Evolutionary conservation across 1,284 basidiomycete genomes (phyloP).

Genomic region (Pholiota adiposa): DNA sequence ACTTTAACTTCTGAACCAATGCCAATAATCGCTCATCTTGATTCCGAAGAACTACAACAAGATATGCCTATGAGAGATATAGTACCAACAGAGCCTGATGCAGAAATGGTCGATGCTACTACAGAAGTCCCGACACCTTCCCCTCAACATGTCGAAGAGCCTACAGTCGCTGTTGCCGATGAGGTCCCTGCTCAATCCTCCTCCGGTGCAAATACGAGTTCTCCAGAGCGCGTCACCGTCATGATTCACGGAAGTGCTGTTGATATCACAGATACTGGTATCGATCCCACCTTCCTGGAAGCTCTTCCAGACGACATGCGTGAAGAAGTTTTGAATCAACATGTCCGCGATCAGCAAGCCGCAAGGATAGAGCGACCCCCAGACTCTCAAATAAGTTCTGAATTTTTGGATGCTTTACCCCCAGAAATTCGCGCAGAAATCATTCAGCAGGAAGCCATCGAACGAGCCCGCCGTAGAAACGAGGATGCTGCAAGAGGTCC

Average conservation of each 20-base stretch:
- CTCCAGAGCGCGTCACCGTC: constrained; percentile 72
- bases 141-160: constrained; percentile 19
- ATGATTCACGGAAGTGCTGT: constrained; percentile 92
- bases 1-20: not conserved
- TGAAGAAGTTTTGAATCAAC: constrained; percentile 97
- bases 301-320: constrained; percentile 99
- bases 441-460: constrained; percentile 90
- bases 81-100: constrained; percentile 35
- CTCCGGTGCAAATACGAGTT: constrained; percentile 25
- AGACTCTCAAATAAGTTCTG: constrained; percentile 89
- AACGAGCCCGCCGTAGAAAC: constrained; percentile 68
- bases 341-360: constrained; percentile 89
- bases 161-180: constrained; percentile 8
- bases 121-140: constrained; percentile 25
- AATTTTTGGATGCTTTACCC: constrained; percentile 96
- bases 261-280: constrained; percentile 98
- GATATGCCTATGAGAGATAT: constrained; percentile 35
- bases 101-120: constrained; percentile 45
- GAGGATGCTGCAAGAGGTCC: constrained; percentile 47
- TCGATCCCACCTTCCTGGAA: constrained; percentile 97
- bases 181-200: constrained; percentile 25
- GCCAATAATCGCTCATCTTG: too few relatives aligned
- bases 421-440: constrained; percentile 97
- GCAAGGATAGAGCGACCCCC: constrained; percentile 72
- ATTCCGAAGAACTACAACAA: constrained; percentile 7